Evolutionary conservation across 768 basidiomycete species (phyloP), one percentile per base, ranked within the genome.

Genomic region (Harrya chromipes): DNA sequence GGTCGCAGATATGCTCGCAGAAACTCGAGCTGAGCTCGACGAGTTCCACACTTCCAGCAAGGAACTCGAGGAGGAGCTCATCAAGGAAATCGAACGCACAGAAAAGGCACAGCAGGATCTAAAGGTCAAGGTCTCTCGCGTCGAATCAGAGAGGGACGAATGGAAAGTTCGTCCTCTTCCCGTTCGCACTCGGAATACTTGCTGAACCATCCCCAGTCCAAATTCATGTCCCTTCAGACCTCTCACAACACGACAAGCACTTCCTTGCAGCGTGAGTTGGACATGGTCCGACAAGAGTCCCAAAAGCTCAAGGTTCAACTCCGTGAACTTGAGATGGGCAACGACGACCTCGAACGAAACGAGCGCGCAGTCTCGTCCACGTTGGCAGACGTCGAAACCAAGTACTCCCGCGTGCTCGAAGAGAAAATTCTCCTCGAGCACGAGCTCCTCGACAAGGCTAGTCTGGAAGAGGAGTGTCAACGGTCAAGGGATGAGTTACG

Each of bases 391-490:
- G 75, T 91, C 60, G 94, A 97, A 71, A 74, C 81, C 58, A 92
- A 87, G 66, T 95, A 98, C 72, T 84, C 93, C 51, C 81, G 85
- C 46, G 88, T 87, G 1, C 74, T 98, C 29, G 97, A 99, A 69
- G 94, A 98, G 73, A 98, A 97, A 72, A 97, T 97, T 47, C 72
- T 99, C 23, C 78, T 98, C 33, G 97, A 99, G 68, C 93, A 98
- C 56, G 97, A 99, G 61, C 75, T 98, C 27, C 72, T 97, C 23
- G 87, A 87, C 68, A 97, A 95, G 67, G 90, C 92, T 4, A 84
- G 78, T 55, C 64, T 97, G 38, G 94, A 97, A 63, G 94, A 95
- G 67, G 88, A 94, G 60, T 80, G 77, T 40, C 97, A 98, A 68
- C 80, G 97, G 39, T 66, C 95, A 51, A 92, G 84, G 66, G 97